phyloP scores from a whole-genome alignment of 257 asterid species.

The Lantana camara region DNA sequence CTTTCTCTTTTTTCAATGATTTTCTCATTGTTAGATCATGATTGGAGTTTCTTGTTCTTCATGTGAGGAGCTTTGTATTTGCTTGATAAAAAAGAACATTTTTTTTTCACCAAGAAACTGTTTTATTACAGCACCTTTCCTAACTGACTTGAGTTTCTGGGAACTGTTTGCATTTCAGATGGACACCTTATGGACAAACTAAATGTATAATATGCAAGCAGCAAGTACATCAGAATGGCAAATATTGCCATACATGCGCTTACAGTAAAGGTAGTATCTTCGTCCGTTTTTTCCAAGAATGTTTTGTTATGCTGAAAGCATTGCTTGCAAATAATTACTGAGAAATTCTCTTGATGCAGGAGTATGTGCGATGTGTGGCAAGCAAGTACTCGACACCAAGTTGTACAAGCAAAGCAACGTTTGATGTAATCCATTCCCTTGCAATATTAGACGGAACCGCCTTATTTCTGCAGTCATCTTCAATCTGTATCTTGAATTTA shows the following conservation, averaged over 20 bases:
- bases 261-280: constrained; percentile 80
- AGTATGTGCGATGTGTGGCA: constrained; percentile 99
- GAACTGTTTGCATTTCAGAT: constrained; percentile 51
- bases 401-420: constrained; percentile 96
- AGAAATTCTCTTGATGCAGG: constrained; percentile 57
- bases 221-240: constrained; percentile 97
- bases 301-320: not conserved
- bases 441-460: constrained; percentile 9
- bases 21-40: not conserved
- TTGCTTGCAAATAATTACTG: constrained; percentile 3
- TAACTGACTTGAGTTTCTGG: constrained; percentile 6
- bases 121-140: not conserved
- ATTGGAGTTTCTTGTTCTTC: not conserved
- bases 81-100: no score
- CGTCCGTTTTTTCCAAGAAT: not conserved
- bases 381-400: constrained; percentile 97
- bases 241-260: constrained; percentile 97
- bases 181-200: constrained; percentile 91
- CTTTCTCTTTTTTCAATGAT: not conserved
- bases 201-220: constrained; percentile 95
- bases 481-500: not conserved
- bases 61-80: not conserved
- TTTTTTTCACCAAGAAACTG: no score
- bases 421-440: constrained; percentile 28
- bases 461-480: not conserved